Base-by-base conservation (phyloP, 2,329 filamentous ascomycete species). In the Colletotrichum sp. region DNA sequence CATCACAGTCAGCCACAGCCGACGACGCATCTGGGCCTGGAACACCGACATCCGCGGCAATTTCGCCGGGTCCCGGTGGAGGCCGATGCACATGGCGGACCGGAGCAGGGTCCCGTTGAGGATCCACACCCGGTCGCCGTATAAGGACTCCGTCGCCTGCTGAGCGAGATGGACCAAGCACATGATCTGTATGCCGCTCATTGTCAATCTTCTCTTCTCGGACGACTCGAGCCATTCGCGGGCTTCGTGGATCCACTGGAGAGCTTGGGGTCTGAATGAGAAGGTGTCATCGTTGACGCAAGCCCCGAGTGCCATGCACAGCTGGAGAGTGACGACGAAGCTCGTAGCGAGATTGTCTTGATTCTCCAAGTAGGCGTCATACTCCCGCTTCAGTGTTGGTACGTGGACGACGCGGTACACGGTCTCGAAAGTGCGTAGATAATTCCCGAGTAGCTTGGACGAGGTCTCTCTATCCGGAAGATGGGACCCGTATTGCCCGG, bases 371-470 rank as follows among this genome's bases (percentile, higher is more conserved):
- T 76, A 75, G 3, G 6, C 19, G 5, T 79, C 66, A 76, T 87
- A 87, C 16, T 86, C 82, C 32, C 79, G 80, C 29, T 83, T 78
- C 66, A 88, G 87, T 1, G 81, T 85, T 3, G 86, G 86, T 19
- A 86, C 76, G 78, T 88, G 83, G 68, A 89, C 65, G 22, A 89
- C 81, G 8, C 86, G 84, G 77, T 84, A 84, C 13, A 84, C 83
- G 5, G 83, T 83, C 69, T 88, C 86, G 76, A 88, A 84, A 27
- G 84, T 83, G 71, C 87, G 80, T 44, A 89, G 78, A 80, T 87
- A 87, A 12, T 82, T 67, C 3, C 82, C 78, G 30, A 87, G 71
- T 4, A 87, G 76, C 64, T 82, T 78, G 55, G 86, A 84, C 0
- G 88, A 87, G 3, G 90, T 76, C 0, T 81, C 80, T 15, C 82